These are phyloP conservation scores for Blepharisma japonicum DNA, from an alignment of 73 alveolate species.

Conservation along the genomic window DNA sequence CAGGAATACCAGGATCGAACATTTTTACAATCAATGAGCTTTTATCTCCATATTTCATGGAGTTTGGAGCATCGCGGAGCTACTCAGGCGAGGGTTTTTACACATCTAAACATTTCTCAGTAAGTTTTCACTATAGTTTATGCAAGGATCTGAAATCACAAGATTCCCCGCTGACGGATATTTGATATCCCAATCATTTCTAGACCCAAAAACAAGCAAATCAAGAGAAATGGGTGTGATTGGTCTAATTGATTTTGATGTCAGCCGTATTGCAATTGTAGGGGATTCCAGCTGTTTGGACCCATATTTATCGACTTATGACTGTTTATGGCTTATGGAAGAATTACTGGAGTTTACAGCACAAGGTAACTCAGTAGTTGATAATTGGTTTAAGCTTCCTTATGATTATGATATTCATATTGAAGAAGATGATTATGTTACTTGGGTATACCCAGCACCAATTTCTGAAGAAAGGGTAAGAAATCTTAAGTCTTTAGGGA, in stretches of 20 bases:
- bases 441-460: too few relatives aligned
- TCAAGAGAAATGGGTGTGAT: constrained; percentile 10
- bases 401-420: constrained; percentile 27
- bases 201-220: background rate
- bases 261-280: background rate
- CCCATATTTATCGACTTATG: background rate
- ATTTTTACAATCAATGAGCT: constrained; percentile 43
- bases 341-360: background rate
- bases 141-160: constrained; percentile 14
- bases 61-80: constrained; percentile 32
- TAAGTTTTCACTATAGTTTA: background rate
- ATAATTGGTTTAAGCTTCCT: background rate
- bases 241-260: background rate
- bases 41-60: constrained; percentile 43
- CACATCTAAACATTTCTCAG: constrained; percentile 16
- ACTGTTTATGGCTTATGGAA: constrained; percentile 19
- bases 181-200: constrained; percentile 1
- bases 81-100: background rate
- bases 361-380: background rate
- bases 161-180: constrained; percentile 14
- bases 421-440: background rate
- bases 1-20: constrained; percentile 52
- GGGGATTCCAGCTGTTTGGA: constrained; percentile 22
- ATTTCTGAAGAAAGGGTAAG: too few relatives aligned
- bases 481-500: too few relatives aligned